A percentile compares a stretch with the other conserved stretches of the same genome.
Evolutionary conservation across 2,329 filamentous ascomycete species (phyloP).

Genomic region (Uncinocarpus reesii): DNA sequence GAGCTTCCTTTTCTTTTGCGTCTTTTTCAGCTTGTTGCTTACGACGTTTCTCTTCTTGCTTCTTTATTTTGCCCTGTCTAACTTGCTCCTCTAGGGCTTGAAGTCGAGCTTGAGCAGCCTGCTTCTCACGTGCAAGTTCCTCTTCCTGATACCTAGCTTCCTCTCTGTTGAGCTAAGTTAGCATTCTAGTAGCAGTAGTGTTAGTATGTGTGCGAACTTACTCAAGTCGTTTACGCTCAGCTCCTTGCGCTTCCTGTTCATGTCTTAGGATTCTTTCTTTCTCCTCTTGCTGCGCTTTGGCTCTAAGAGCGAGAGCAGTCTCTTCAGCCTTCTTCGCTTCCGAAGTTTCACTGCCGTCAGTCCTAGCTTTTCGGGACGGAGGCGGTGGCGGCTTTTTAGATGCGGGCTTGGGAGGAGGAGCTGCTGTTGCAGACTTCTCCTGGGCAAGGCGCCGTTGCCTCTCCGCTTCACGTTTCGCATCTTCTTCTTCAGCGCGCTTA

Average conservation of each 20-base stretch:
- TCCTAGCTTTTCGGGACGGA: conserved; percentile 60
- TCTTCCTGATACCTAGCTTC: conserved; percentile 66
- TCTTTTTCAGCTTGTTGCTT: conserved; percentile 82
- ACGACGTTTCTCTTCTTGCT: conserved; percentile 87
- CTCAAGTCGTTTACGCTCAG: conserved; percentile 67
- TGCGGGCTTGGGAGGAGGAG: conserved; percentile 43
- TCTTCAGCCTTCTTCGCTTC: conserved; percentile 50
- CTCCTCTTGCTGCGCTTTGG: conserved; percentile 53
- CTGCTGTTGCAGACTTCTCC: conserved; percentile 52
- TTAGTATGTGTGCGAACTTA: conserved; percentile 44
- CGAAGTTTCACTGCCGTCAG: conserved; percentile 44
- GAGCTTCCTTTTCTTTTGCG: conserved; percentile 76
- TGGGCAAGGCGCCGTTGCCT: conserved; percentile 72
- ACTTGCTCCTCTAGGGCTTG: conserved; percentile 90
- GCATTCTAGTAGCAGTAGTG: conserved; percentile 21
- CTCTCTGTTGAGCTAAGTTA: conserved; percentile 44
- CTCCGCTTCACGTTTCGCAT: conserved; percentile 77
- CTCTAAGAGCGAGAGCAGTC: conserved; percentile 46
- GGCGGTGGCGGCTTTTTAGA: conserved; percentile 57
- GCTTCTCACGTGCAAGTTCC: conserved; percentile 67
- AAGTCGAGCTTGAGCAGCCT: conserved; percentile 70
- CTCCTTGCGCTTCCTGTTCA: conserved; percentile 66
- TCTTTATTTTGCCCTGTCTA: conserved; percentile 83
- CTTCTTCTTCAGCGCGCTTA: conserved; percentile 85
- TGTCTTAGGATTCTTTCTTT: conserved; percentile 49